These are phyloP conservation scores for Boletus bicolor DNA, from an alignment of 768 basidiomycete genomes.

Conservation along the genomic window DNA sequence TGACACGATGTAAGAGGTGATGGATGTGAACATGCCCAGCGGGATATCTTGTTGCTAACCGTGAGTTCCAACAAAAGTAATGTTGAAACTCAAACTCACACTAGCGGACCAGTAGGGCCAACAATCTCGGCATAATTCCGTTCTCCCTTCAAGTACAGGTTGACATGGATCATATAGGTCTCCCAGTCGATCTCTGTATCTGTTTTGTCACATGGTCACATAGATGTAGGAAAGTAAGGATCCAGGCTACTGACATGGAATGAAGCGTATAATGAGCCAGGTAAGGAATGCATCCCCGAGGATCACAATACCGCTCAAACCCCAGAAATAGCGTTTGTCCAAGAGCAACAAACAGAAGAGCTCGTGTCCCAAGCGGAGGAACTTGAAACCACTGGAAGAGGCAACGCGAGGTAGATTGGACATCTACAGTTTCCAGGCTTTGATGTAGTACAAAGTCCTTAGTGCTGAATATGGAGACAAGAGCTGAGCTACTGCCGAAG, in stretches of 20 bases:
- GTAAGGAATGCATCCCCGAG: slow-evolving; percentile 77
- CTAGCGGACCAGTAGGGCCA: slow-evolving; percentile 91
- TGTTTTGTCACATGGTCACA: slow-evolving; percentile 35
- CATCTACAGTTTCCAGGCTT: neutral
- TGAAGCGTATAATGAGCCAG: slow-evolving; percentile 71
- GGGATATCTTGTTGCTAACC: slow-evolving; percentile 65
- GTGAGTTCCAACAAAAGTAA: neutral
- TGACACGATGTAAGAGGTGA: slow-evolving; percentile 60
- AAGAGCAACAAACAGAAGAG: slow-evolving; percentile 34
- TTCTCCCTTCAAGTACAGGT: slow-evolving; percentile 76
- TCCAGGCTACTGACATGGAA: slow-evolving; percentile 65
- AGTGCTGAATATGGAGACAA: neutral
- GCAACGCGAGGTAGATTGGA: neutral
- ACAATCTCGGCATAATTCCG: slow-evolving; percentile 75
- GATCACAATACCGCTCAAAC: slow-evolving; percentile 59
- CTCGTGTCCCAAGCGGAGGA: slow-evolving; percentile 3
- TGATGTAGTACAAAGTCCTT: neutral
- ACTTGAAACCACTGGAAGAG: neutral
- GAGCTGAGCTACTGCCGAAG: neutral
- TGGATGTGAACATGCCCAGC: slow-evolving; percentile 91
- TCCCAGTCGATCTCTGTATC: slow-evolving; percentile 99
- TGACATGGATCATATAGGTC: slow-evolving; percentile 90
- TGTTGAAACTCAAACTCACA: slow-evolving; percentile 48
- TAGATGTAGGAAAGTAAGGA: slow-evolving; percentile 5
- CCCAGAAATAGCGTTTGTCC: slow-evolving; percentile 63